Conservation (phyloP, 345 rosid genomes). For the Salix brachista region DNA sequence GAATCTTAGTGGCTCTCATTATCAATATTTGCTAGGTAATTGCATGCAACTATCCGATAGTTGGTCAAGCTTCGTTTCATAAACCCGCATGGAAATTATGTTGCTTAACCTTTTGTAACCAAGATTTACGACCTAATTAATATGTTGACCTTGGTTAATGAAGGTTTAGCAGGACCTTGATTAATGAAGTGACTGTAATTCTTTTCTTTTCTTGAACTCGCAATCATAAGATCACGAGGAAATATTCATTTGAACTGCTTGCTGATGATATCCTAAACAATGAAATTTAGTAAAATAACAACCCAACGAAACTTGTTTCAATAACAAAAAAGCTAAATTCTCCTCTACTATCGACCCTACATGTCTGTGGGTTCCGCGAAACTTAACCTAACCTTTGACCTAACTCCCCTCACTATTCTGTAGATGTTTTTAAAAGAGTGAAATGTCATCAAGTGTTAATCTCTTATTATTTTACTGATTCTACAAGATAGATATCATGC, state of each 20-base stretch:
- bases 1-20: no score
- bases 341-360: not conserved
- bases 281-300: not conserved
- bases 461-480: not conserved
- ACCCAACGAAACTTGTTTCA: no score
- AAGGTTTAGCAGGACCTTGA: no score
- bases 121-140: no score
- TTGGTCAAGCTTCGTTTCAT: not conserved
- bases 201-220: no score
- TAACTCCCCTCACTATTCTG: not conserved
- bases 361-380: not conserved
- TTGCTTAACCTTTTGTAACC: no score
- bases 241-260: not conserved
- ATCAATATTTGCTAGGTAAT: no score
- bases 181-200: no score
- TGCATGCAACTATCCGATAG: not conserved
- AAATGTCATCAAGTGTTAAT: not conserved
- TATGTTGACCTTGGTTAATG: not conserved
- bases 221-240: no score
- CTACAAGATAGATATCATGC: not conserved
- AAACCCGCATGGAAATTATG: no score
- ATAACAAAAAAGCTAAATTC: no score
- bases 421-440: not conserved
- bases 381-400: slow-evolving; percentile 6
- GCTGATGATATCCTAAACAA: not conserved